These are phyloP conservation scores for Boletales sp. DNA, from an alignment of 768 basidiomycete species.

Conservation along the genomic window DNA sequence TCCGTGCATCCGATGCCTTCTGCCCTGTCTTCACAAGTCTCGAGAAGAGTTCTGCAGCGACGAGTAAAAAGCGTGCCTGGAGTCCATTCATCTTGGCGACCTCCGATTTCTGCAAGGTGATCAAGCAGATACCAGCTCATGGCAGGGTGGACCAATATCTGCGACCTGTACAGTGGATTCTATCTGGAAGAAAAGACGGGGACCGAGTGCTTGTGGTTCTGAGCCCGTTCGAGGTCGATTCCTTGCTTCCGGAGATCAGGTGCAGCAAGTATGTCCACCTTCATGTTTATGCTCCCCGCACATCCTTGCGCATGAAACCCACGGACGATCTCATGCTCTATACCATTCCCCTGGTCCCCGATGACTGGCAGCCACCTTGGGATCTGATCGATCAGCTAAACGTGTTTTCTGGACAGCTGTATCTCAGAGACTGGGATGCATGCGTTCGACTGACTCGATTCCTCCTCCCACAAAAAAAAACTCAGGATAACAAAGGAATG, in stretches of 20 bases:
- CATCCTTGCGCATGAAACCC: neutral
- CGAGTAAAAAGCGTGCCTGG: neutral
- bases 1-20: neutral
- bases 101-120: neutral
- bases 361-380: neutral
- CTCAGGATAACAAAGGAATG: no score
- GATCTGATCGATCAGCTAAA: neutral
- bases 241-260: neutral
- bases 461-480: neutral
- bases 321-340: neutral
- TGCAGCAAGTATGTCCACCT: slow-evolving; percentile 1
- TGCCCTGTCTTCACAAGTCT: neutral
- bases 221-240: neutral
- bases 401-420: neutral
- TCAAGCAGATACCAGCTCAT: neutral
- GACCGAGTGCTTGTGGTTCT: neutral
- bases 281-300: neutral
- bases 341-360: neutral
- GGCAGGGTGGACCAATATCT: neutral
- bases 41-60: neutral
- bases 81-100: slow-evolving; percentile 2
- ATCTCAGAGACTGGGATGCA: neutral
- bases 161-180: slow-evolving; percentile 2
- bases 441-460: neutral
- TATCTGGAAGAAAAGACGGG: neutral